Percentiles rank a stretch among this genome's conserved stretches.
Evolutionary conservation across 176 grass and related monocot genomes (phyloP).

Genomic region (Eleusine indica): DNA sequence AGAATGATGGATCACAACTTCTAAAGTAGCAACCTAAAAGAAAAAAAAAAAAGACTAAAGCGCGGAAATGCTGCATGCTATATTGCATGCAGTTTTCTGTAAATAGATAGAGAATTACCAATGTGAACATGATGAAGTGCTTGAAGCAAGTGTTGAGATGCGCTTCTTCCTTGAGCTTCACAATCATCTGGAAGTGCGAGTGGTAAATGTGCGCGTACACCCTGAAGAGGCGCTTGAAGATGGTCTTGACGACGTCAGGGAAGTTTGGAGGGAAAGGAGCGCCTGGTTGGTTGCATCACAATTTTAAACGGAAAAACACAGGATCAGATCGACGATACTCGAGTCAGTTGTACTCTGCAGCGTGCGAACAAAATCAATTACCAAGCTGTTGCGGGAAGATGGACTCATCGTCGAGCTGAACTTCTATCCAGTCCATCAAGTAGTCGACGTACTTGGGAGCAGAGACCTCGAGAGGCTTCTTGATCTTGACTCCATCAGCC

Average conservation of each 20-base stretch:
- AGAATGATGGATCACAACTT: conserved; percentile 41
- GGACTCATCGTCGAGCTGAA: conserved; percentile 78
- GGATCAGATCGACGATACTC: neutral
- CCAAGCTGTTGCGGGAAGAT: conserved; percentile 92
- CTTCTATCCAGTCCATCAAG: conserved; percentile 92
- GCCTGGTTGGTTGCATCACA: conserved; percentile 40
- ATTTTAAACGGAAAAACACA: neutral
- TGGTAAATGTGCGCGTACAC: conserved; percentile 94
- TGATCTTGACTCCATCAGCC: conserved; percentile 93
- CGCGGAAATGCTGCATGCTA: neutral
- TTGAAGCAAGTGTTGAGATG: conserved; percentile 99
- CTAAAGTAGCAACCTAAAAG: conserved; percentile 5
- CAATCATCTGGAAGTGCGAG: conserved; percentile 83
- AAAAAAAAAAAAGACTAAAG: neutral
- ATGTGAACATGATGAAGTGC: conserved; percentile 87
- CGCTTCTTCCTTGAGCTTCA: conserved; percentile 86
- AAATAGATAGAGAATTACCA: conserved; percentile 46
- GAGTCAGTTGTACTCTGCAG: neutral
- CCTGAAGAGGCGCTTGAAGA: conserved; percentile 97
- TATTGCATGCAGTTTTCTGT: neutral
- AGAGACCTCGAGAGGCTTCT: conserved; percentile 81
- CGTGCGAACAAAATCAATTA: conserved; percentile 15
- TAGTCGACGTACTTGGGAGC: conserved; percentile 94
- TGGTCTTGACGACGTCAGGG: conserved; percentile 69
- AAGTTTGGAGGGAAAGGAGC: conserved; percentile 88